Base-by-base conservation (phyloP, 2,329 filamentous ascomycete species). In the Spiromastix sp. region DNA sequence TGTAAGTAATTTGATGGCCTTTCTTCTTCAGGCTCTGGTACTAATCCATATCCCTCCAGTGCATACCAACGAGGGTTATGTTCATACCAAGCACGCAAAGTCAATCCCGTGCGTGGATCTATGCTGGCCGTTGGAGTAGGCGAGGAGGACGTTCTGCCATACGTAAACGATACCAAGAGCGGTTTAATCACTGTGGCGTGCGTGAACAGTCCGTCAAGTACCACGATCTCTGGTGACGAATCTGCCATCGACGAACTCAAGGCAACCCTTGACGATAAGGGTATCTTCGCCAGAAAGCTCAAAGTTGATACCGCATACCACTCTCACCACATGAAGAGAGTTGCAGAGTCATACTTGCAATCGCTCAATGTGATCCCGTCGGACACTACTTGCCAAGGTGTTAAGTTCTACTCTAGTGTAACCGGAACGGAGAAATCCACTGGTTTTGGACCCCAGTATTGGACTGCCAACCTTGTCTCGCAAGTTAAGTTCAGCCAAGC, bases 401-500 rank as follows among this genome's bases (percentile, higher is more conserved):
- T 27, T 11, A 11, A 34, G 21, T 34, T 34, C 15, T 26, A 16
- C 11, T 34, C 32, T n/a, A 13, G 21, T 9, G 32, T 34, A 5
- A 34, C 32, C 32, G 32, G 21, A 24, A 15, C 4, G 5, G 32
- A 12, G 5, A 26, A 18, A 34, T 26, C 15, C 5, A 10, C 32
- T 10, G 32, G 18, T 15, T 27, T 34, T 17, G 32, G 32, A 17
- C 5, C 15, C 12, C 12, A 12, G 16, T 56, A 58, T 28, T 58
- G 55, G 55, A 45, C 50, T 2, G 42, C 48, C 2, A 58, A 58
- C 17, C 46, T 58, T 45, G 41, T 53, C 1, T 53, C 49, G 1
- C 54, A 52, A 1, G 55, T 30, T 10, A 18, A 26, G 31, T 22
- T 13, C 28, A 25, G 17, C 13, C 6, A 31, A 16, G 24, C 15